Base-by-base conservation (phyloP, 345 rosid genomes). In the Arabis alpina region DNA sequence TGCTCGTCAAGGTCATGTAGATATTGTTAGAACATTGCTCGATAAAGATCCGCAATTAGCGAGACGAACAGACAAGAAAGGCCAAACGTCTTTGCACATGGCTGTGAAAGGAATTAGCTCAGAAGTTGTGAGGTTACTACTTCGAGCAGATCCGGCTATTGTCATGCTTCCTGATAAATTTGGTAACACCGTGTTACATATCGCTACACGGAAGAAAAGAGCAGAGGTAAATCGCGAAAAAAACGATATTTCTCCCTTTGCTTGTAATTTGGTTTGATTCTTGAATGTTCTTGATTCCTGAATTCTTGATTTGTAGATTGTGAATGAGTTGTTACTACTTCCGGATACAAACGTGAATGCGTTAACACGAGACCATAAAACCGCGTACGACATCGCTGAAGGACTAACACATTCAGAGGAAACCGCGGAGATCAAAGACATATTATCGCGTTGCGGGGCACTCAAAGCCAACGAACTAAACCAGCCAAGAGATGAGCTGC, bases 71-170 rank as follows among this genome's bases (percentile, higher is more conserved):
- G 98, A 94, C 67, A 94, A 89, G 86, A 94, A 94, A 70, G 96
- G 89, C 6, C 99, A 94, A 71, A 94, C 98, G 10, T 86, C 99
- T 37, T 76, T 94, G 73, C 99, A 94, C 66, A 94, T 89, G 98
- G 96, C 96, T 50, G 95, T 91, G n/a, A 91, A 94, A 83, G 98
- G 97, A n/a, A 70, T 77, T 42, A 88, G 85, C 79, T 54, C 76
- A 67, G 71, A 80, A 50, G 95, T 84, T 25, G 99, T 89, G 64
- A 80, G 77, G 82, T 72, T 83, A 79, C 88, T 91, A 36, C 91
- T 93, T 79, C 78, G 76, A 27, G 81, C 86, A 34, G 96, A 88
- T 84, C 78, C 89, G 4, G 88, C 91, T 43, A 87, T 82, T 42
- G 92, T 87, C 64, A 85, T 86, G 89, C 94, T 91, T 14, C 97